Evolutionary conservation across 441 rosid species (phyloP).

Genomic region (Melastoma candidum): DNA sequence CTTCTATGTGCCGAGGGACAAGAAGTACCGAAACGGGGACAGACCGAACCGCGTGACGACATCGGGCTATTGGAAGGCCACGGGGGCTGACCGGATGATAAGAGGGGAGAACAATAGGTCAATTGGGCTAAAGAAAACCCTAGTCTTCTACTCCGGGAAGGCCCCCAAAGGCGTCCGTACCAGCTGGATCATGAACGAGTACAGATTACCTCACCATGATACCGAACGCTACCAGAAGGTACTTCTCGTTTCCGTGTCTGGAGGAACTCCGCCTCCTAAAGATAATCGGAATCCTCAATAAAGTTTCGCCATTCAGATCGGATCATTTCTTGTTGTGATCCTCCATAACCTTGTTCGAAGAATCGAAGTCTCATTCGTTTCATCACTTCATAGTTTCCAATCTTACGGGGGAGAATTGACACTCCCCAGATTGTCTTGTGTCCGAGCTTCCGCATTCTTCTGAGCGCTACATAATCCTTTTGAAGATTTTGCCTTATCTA

Average conservation of each 20-base stretch:
- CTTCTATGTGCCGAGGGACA: constrained; percentile 93
- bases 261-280: no score
- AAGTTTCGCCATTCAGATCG: no score
- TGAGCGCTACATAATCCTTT: not conserved
- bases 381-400: no score
- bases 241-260: not conserved
- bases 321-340: no score
- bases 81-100: constrained; percentile 98
- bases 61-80: constrained; percentile 98
- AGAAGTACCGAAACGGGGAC: constrained; percentile 92
- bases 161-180: constrained; percentile 96
- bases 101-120: constrained; percentile 60
- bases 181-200: constrained; percentile 99
- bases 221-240: constrained; percentile 92
- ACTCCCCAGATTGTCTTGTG: no score
- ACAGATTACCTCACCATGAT: constrained; percentile 91
- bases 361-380: no score
- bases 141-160: constrained; percentile 95
- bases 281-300: not conserved
- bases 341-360: no score
- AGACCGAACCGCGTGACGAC: constrained; percentile 93
- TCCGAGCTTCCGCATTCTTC: no score
- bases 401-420: no score
- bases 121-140: constrained; percentile 98
- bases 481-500: not conserved